phyloP scores from a whole-genome alignment of 495 filamentous ascomycete genomes.

The Astrothelium macrocarpum region DNA sequence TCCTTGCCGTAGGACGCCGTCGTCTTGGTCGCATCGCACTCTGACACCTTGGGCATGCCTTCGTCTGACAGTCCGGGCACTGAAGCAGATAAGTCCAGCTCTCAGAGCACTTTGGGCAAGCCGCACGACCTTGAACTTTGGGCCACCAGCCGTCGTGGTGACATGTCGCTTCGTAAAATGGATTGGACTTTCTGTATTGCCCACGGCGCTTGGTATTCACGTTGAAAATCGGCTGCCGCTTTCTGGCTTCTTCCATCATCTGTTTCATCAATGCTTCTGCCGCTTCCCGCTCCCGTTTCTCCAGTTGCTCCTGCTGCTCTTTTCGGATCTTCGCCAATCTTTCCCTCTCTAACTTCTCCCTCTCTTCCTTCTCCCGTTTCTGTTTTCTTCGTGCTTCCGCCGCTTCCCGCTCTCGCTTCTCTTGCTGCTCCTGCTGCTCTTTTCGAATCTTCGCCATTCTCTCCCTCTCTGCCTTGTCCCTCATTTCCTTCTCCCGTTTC shows the following conservation, averaged over 20 bases:
- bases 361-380: slow-evolving; percentile 13
- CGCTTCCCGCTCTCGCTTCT: slow-evolving; percentile 2
- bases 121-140: slow-evolving; percentile 19
- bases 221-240: not conserved
- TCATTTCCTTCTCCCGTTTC: slow-evolving; percentile 13
- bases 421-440: slow-evolving; percentile 18
- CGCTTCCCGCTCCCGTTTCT: slow-evolving; percentile 7
- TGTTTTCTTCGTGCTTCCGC: not conserved
- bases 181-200: not conserved
- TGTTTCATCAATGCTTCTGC: not conserved
- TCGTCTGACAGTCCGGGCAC: slow-evolving; percentile 25
- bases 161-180: not conserved
- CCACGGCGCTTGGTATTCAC: not conserved
- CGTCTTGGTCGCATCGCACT: slow-evolving; percentile 13
- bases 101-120: slow-evolving; percentile 19
- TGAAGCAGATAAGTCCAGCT: slow-evolving; percentile 26
- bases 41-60: slow-evolving; percentile 26
- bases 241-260: slow-evolving; percentile 8
- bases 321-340: slow-evolving; percentile 11
- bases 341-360: slow-evolving; percentile 10
- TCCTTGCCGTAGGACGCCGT: not conserved
- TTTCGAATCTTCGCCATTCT: slow-evolving; percentile 9
- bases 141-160: slow-evolving; percentile 26
- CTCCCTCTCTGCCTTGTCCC: slow-evolving; percentile 14
- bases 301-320: slow-evolving; percentile 10